phyloP scores from a whole-genome alignment of 352 stramenopile species.

The Phytophthora chlamydospora region DNA sequence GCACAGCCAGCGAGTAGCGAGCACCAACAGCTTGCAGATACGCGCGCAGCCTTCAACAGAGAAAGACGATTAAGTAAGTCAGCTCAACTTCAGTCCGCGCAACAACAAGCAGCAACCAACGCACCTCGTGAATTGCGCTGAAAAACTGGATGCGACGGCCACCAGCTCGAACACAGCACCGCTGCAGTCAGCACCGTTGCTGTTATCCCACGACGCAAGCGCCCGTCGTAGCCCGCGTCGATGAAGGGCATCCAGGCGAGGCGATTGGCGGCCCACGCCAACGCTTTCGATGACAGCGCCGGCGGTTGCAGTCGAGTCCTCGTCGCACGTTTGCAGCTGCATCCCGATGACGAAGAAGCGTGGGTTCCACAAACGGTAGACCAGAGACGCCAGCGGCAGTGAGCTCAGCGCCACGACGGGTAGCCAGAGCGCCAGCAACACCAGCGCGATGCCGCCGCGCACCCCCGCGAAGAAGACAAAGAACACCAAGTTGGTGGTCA shows the following conservation, averaged over 20 bases:
- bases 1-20: conserved; percentile 34
- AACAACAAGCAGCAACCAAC: not conserved
- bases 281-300: conserved; percentile 20
- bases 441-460: conserved; percentile 50
- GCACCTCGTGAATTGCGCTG: conserved; percentile 40
- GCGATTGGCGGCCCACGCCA: conserved; percentile 21
- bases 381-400: conserved; percentile 54
- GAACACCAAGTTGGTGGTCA: conserved; percentile 94
- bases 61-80: not conserved
- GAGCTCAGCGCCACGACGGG: conserved; percentile 58
- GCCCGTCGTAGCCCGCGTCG: conserved; percentile 22
- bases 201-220: conserved; percentile 22
- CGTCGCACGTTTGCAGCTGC: conserved; percentile 29
- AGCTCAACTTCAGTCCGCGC: not conserved
- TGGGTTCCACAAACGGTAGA: conserved; percentile 45
- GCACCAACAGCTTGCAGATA: conserved; percentile 26
- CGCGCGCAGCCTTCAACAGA: conserved; percentile 18
- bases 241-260: conserved; percentile 27
- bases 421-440: conserved; percentile 52
- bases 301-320: not conserved
- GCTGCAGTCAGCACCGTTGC: conserved; percentile 1
- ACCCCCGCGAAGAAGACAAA: conserved; percentile 93
- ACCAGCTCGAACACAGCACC: conserved; percentile 31
- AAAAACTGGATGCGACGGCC: conserved; percentile 25
- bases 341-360: conserved; percentile 45